phyloP scores from a whole-genome alignment of 306 rosid genomes.

The Cicer chorassanicum region DNA sequence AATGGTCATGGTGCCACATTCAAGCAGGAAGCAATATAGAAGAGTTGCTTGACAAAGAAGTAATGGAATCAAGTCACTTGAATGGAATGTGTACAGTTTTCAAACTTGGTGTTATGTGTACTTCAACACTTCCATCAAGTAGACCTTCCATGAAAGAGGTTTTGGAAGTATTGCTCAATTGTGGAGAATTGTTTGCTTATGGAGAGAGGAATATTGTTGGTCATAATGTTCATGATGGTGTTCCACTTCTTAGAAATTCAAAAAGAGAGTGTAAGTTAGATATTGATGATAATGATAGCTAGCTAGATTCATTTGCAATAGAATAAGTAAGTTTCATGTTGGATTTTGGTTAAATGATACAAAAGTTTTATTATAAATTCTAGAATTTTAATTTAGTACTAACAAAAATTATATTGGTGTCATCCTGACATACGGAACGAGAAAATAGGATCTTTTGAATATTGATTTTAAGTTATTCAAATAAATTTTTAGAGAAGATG shows the following conservation, averaged over 20 bases:
- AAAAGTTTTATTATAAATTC: too few relatives aligned
- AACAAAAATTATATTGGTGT: too few relatives aligned
- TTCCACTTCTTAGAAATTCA: conserved; percentile 66
- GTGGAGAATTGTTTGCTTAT: conserved; percentile 4
- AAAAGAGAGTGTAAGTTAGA: conserved; percentile 48
- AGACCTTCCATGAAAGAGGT: conserved; percentile 84
- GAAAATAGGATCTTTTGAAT: too few relatives aligned
- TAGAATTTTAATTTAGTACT: too few relatives aligned
- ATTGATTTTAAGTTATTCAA: too few relatives aligned
- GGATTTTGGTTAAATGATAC: neutral
- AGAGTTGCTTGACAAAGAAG: conserved; percentile 63
- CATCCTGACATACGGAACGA: too few relatives aligned
- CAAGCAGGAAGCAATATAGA: conserved; percentile 50
- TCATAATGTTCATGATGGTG: conserved; percentile 34
- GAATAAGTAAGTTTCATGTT: neutral
- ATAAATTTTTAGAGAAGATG: too few relatives aligned
- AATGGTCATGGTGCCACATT: conserved; percentile 65
- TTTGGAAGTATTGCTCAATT: conserved; percentile 52
- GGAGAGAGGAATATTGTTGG: conserved; percentile 41
- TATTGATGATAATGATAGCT: conserved; percentile 40
- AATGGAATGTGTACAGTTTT: conserved; percentile 65
- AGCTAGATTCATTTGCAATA: neutral
- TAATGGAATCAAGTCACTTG: conserved; percentile 54
- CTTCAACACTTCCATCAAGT: conserved; percentile 50
- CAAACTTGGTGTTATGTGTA: conserved; percentile 70